Conservation (phyloP, 1,284 basidiomycete genomes). For the Laetiporus sulphureus region DNA sequence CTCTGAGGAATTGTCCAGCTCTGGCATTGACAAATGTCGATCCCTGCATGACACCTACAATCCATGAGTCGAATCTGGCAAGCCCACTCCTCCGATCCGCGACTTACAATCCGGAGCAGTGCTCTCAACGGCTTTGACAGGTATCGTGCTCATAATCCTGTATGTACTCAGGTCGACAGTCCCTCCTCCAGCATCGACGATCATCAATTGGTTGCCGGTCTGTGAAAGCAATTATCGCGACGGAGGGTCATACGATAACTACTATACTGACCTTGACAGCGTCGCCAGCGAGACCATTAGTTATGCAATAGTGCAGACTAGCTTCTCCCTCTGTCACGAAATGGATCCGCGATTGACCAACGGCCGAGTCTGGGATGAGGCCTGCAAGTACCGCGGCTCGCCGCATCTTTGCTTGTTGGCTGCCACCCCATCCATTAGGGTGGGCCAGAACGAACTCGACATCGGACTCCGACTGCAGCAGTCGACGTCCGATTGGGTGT, state of each 20-base stretch:
- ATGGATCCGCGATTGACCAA: constrained; percentile 29
- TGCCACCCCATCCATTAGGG: constrained; percentile 40
- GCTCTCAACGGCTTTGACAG: too few relatives aligned
- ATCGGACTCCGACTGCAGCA: constrained; percentile 31
- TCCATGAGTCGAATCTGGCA: too few relatives aligned
- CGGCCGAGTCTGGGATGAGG: constrained; percentile 22
- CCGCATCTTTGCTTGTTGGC: constrained; percentile 34
- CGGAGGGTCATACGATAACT: background rate
- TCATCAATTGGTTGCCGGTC: constrained; percentile 38
- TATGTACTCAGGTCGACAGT: constrained; percentile 51
- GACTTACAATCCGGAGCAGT: too few relatives aligned
- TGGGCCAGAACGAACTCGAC: constrained; percentile 34
- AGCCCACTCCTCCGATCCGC: too few relatives aligned
- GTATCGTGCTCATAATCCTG: too few relatives aligned
- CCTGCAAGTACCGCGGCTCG: constrained; percentile 28
- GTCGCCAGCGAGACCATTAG: constrained; percentile 29
- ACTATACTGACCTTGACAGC: constrained; percentile 22
- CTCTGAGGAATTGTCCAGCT: too few relatives aligned
- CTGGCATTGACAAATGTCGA: too few relatives aligned
- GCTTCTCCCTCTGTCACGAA: constrained; percentile 48
- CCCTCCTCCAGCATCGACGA: constrained; percentile 54
- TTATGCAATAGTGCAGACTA: constrained; percentile 39
- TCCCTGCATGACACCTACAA: too few relatives aligned
- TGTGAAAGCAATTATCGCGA: constrained; percentile 4
- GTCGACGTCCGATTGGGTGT: constrained; percentile 32